Evolutionary conservation across 306 rosid species (phyloP), one percentile per base, ranked within the genome.

Genomic region (Cucumis melo): DNA sequence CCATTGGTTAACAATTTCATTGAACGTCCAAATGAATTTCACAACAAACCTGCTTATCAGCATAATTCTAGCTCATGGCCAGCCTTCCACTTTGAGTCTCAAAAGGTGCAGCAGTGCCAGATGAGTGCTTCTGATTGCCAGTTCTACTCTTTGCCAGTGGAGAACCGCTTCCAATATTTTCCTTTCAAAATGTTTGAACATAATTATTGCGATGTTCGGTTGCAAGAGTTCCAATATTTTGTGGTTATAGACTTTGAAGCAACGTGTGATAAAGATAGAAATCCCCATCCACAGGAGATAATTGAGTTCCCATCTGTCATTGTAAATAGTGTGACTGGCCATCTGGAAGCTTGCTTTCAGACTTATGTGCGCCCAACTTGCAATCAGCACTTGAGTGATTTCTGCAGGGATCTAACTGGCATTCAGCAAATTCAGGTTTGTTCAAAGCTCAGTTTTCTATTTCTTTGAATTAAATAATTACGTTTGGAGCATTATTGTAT

Each of bases 241-340:
- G 98, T 93, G 87, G 98, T 93, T 78, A 89, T 93, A 82, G 98
- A 91, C 86, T 93, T 93, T 88, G 98, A 93, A 88, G 98, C 98
- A 53, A 93, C 98, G 60, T 91, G 98, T 34, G 94, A 90, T 79
- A 90, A 90, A 87, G 96, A 89, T 73, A 92, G 81, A 79, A 88
- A 81, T 83, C 96, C 98, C 67, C 91, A 89, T 73, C 98, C 98
- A 32, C 96, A 91, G 83, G 98, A 93, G 87, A 93, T 93, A 75
- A 93, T 93, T 60, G 98, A 93, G 87, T 93, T 93, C 82, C 98
- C 98, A 80, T 93, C 98, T 82, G 98, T 93, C 75, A 87, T 93
- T 80, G 98, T 93, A 82, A 93, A 88, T 71, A 89, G 98, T 63
- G 81, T 88, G 76, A 91, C 96, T 67, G 96, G 98, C 77, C 98